Evolutionary conservation across 83 land plant species (phyloP).

Genomic region (Picea mariana): DNA sequence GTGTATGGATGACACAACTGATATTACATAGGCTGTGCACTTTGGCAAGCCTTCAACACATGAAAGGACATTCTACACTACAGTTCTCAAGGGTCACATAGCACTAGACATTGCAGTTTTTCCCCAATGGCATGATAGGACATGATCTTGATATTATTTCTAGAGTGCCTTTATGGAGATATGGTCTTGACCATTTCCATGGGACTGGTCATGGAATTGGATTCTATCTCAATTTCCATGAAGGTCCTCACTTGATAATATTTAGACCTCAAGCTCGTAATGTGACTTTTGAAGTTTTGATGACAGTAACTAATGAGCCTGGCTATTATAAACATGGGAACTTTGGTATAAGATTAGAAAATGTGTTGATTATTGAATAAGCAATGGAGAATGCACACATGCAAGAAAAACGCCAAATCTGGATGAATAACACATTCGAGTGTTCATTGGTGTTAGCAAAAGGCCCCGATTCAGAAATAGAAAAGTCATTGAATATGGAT

Average conservation of each 20-base stretch:
- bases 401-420: too few species aligned
- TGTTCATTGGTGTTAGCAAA: too few species aligned
- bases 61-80: conserved; percentile 91
- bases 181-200: conserved; percentile 84
- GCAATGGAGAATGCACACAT: conserved; percentile 20
- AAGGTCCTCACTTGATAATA: conserved; percentile 96
- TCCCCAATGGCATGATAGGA: conserved; percentile 97
- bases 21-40: conserved; percentile 92
- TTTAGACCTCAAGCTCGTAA: conserved; percentile 85
- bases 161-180: conserved; percentile 86
- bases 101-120: conserved; percentile 80
- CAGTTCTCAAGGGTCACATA: conserved; percentile 95
- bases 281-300: conserved; percentile 87
- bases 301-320: conserved; percentile 99
- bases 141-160: conserved; percentile 92
- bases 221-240: conserved; percentile 93
- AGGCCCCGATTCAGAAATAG: too few species aligned
- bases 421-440: too few species aligned
- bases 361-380: conserved; percentile 86
- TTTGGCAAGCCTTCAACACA: conserved; percentile 95
- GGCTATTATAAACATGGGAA: conserved; percentile 24
- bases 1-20: conserved; percentile 42
- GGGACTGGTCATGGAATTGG: conserved; percentile 99
- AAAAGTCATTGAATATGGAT: too few species aligned
- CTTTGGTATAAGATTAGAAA: conserved; percentile 95